These are phyloP conservation scores for Globisporangium cederbergense DNA, from an alignment of 352 stramenopile species.

Conservation along the genomic window DNA sequence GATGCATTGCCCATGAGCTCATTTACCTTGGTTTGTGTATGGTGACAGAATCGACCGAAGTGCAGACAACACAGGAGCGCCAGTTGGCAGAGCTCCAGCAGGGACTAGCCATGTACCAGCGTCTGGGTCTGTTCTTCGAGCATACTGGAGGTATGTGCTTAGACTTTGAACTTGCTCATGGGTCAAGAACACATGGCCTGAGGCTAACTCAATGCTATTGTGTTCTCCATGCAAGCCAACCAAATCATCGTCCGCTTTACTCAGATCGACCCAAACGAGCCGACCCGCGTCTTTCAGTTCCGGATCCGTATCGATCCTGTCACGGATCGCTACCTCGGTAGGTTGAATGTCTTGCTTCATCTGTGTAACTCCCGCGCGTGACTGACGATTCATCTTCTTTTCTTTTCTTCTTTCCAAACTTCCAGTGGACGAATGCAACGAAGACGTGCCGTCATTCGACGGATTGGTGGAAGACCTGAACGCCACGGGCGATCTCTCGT, in stretches of 20 bases:
- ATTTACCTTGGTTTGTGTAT: too few species aligned
- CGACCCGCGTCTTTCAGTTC: constrained; percentile 66
- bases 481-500: constrained; percentile 56
- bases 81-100: constrained; percentile 60
- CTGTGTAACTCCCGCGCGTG: not conserved
- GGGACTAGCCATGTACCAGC: constrained; percentile 64
- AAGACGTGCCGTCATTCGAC: constrained; percentile 40
- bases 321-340: constrained; percentile 62
- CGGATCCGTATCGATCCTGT: constrained; percentile 60
- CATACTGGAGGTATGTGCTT: constrained; percentile 39
- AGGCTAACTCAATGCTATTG: not conserved
- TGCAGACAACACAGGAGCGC: constrained; percentile 36
- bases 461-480: constrained; percentile 65
- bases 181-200: not conserved
- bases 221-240: constrained; percentile 30
- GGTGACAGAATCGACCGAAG: constrained; percentile 31
- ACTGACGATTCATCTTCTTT: not conserved
- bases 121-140: constrained; percentile 68
- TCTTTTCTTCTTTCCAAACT: too few species aligned
- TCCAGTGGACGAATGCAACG: constrained; percentile 64
- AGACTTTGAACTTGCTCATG: not conserved
- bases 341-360: not conserved
- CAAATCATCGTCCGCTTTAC: constrained; percentile 67
- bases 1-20: too few species aligned
- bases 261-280: constrained; percentile 59